A percentile compares a stretch with the other conserved stretches of the same genome.
Conservation (phyloP, 78 protist species). For the Protostelium mycophagum region DNA sequence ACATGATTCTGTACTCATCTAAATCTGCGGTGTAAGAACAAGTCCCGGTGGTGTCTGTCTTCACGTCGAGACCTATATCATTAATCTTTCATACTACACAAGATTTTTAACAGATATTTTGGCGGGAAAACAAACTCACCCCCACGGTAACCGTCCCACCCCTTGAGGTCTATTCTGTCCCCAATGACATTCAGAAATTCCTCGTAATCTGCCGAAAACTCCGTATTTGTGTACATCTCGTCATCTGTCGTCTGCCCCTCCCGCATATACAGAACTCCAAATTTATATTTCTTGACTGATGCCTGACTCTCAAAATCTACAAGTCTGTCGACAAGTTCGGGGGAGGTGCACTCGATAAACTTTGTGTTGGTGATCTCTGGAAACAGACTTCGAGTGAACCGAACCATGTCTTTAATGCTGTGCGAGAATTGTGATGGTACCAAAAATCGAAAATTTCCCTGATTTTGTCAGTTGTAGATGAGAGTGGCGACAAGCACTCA, state of each 20-base stretch:
- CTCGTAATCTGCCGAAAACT: slow-evolving; percentile 9
- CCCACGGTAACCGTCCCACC: slow-evolving; percentile 63
- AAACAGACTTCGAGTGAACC: neutral
- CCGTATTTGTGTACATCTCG: slow-evolving; percentile 43
- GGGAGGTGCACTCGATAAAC: neutral
- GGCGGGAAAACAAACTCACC: slow-evolving; percentile 26
- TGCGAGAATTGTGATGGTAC: neutral
- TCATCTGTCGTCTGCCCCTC: slow-evolving; percentile 54
- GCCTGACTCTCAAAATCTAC: neutral
- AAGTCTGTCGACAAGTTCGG: neutral
- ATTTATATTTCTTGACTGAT: slow-evolving; percentile 16
- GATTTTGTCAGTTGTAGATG: neutral
- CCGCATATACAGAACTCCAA: slow-evolving; percentile 54
- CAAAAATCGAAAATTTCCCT: neutral
- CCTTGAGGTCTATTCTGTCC: slow-evolving; percentile 27
- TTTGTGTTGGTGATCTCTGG: neutral
- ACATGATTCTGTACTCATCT: slow-evolving; percentile 67
- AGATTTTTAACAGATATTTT: no score
- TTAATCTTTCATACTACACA: neutral
- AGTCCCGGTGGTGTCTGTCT: slow-evolving; percentile 50
- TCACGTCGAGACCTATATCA: slow-evolving; percentile 17
- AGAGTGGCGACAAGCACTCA: neutral
- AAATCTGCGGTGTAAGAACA: slow-evolving; percentile 18
- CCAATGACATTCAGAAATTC: slow-evolving; percentile 53
- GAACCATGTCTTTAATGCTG: neutral